A percentile compares a stretch with the other conserved stretches of the same genome.
Evolutionary conservation across 2,329 filamentous ascomycete species (phyloP).

Genomic region (Ciborinia camelliae): DNA sequence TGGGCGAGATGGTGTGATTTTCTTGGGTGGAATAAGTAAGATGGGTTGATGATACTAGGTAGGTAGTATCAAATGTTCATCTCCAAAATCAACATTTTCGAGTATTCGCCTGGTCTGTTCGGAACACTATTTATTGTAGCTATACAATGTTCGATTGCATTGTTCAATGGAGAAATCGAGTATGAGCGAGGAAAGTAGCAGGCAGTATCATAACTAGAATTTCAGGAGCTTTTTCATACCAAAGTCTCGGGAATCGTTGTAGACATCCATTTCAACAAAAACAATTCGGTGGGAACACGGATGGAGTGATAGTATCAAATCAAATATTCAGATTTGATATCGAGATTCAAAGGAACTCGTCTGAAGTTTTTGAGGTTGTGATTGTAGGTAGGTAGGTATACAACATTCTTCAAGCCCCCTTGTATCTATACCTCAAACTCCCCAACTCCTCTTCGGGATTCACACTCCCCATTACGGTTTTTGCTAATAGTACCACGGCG

Average conservation of each 20-base stretch:
- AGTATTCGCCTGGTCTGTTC: too few relatives aligned
- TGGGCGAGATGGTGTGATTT: too few relatives aligned
- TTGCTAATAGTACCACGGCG: slow-evolving; percentile 56
- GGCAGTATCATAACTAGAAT: not conserved
- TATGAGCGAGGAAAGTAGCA: not conserved
- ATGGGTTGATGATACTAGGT: too few relatives aligned
- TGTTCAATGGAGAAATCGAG: too few relatives aligned
- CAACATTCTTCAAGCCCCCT: slow-evolving; percentile 51
- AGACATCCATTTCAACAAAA: not conserved
- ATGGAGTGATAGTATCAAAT: not conserved
- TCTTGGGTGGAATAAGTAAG: too few relatives aligned
- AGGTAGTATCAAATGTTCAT: not conserved
- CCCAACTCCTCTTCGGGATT: slow-evolving; percentile 63
- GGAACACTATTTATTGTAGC: too few relatives aligned
- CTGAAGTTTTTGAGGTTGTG: not conserved
- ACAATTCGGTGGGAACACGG: not conserved
- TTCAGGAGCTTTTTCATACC: not conserved
- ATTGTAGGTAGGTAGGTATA: not conserved
- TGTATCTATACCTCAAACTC: slow-evolving; percentile 61
- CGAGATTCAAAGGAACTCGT: not conserved
- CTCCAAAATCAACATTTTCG: not conserved
- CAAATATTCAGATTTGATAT: not conserved
- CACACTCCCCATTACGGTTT: slow-evolving; percentile 64
- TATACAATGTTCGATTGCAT: not conserved
- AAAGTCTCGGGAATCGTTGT: not conserved